These are phyloP conservation scores for Daldinia sp. DNA, from an alignment of 2,329 filamentous ascomycete genomes.

Conservation along the genomic window DNA sequence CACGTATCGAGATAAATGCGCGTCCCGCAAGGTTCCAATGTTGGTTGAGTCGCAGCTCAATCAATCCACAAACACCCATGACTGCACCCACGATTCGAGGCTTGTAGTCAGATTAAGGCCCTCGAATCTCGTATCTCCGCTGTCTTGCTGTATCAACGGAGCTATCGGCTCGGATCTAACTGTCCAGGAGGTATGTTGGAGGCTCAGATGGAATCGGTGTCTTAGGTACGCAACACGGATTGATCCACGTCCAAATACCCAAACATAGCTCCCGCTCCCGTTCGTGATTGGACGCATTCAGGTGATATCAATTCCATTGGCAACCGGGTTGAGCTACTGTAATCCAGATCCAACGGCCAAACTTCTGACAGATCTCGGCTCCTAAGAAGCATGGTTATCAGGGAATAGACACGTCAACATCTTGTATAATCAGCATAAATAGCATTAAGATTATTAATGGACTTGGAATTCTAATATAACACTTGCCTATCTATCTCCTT, in stretches of 20 bases:
- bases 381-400: too few species aligned
- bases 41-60: background rate
- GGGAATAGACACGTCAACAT: too few species aligned
- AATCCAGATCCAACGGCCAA: too few species aligned
- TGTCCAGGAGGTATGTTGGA: background rate
- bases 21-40: background rate
- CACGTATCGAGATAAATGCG: background rate
- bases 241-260: background rate
- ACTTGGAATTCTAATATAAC: too few species aligned
- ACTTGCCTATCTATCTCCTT: too few species aligned
- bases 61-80: background rate
- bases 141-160: slow-evolving; percentile 6
- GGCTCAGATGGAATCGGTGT: slow-evolving; percentile 7
- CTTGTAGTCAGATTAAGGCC: slow-evolving; percentile 22
- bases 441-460: too few species aligned
- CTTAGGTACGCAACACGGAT: background rate
- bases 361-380: too few species aligned
- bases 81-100: background rate
- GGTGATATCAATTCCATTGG: background rate
- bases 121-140: slow-evolving; percentile 23
- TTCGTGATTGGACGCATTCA: background rate
- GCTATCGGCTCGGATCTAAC: slow-evolving; percentile 32
- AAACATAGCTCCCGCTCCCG: background rate
- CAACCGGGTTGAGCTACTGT: too few species aligned
- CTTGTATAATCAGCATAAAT: too few species aligned